Evolutionary conservation across 2,329 filamentous ascomycete species (phyloP), one percentile per base, ranked within the genome.

Genomic region (Coniochaeta sp.): DNA sequence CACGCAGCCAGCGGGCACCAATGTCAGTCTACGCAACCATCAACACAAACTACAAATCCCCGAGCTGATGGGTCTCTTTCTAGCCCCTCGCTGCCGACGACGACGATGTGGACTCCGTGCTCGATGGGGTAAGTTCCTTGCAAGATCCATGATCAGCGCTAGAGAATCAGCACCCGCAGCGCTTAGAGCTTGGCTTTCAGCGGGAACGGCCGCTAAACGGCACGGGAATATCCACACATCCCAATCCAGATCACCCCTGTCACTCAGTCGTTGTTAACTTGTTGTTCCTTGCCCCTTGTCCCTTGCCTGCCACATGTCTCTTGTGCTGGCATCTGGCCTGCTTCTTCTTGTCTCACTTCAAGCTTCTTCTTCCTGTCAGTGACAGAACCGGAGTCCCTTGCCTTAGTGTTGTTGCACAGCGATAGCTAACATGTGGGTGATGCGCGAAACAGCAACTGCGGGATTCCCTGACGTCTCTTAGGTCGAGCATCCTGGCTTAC

Each of bases 401-500:
- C 38, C 20, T 42, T 42, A 26, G 38, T 42, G 20, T 8, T 7
- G 38, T 42, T 14, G 2, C 38, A 42, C 38, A 4, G n/a, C 38
- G 20, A 24, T n/a, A 22, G 20, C 38, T 42, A 42, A 42, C 20
- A 26, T 42, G 38, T 22, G 4, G 20, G 18, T 22, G n/a, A n/a
- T 13, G 20, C 18, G 20, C 6, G 10, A 24, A 42, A 24, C 27
- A 42, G 38, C 38, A 28, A 31, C 16, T 48, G 45, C 28, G 26
- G n/a, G 45, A 48, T 31, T 48, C 45, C n/a, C 47, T 58, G 6
- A 53, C 52, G 3, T 58, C 56, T 4, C 24, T 58, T 12, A 49
- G 51, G 24, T 49, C 50, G 4, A 54, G 53, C 28, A 52, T 59
- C 12, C 49, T 56, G n/a, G 31, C 27, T 9, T 58, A 54, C 27